Evolutionary conservation across 169 alveolate species (phyloP).

Genomic region (Plasmodium blacklocki): DNA sequence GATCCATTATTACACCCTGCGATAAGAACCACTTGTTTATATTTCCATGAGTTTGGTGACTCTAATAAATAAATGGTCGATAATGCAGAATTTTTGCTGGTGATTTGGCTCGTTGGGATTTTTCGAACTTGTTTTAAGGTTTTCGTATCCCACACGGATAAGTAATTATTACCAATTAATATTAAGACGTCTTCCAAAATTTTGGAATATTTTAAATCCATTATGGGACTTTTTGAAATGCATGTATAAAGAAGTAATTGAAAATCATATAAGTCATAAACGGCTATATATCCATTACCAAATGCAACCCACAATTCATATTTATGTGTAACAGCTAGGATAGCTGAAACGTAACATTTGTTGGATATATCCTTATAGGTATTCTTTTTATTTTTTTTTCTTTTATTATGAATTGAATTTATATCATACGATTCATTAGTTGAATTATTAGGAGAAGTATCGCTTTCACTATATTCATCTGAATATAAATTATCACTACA

Average conservation of each 20-base stretch:
- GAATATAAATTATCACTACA: neutral
- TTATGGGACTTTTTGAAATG: conserved; percentile 71
- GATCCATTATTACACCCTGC: conserved; percentile 76
- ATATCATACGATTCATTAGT: conserved; percentile 23
- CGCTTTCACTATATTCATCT: neutral
- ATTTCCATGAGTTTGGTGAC: conserved; percentile 50
- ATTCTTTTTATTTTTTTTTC: conserved; percentile 10
- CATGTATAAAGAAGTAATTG: conserved; percentile 68
- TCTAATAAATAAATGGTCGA: conserved; percentile 58
- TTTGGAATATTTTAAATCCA: conserved; percentile 72
- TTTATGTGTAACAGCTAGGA: conserved; percentile 73
- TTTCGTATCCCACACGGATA: conserved; percentile 74
- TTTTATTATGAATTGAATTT: neutral
- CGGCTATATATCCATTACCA: conserved; percentile 76
- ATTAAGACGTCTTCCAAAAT: conserved; percentile 59
- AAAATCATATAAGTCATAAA: conserved; percentile 65
- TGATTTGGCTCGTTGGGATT: conserved; percentile 47
- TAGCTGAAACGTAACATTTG: conserved; percentile 60
- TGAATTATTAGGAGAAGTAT: conserved; percentile 13
- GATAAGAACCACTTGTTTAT: conserved; percentile 29
- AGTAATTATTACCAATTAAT: conserved; percentile 68
- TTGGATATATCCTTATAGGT: neutral
- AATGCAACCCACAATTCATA: conserved; percentile 75
- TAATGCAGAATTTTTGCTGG: conserved; percentile 35
- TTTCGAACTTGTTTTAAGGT: conserved; percentile 54